These are phyloP conservation scores for Saccharomyces hybrid DNA, from an alignment of 1,139 yeast genomes.

Conservation along the genomic window DNA sequence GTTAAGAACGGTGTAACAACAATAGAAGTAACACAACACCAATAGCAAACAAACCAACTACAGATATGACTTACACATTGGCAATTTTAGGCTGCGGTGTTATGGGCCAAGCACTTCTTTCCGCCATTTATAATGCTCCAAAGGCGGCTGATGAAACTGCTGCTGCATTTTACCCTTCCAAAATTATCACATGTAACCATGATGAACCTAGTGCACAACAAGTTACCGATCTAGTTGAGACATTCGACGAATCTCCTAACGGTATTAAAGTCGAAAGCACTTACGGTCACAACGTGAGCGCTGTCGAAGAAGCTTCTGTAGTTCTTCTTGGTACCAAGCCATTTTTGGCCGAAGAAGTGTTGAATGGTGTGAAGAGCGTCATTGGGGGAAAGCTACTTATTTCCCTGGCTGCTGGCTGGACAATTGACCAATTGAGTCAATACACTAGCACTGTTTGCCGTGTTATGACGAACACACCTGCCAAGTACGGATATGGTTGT, in stretches of 20 bases:
- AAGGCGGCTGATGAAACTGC: conserved; percentile 33
- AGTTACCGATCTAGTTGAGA: conserved; percentile 38
- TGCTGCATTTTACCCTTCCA: conserved; percentile 41
- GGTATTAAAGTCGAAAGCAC: conserved; percentile 47
- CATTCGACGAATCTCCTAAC: conserved; percentile 34
- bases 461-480: conserved; percentile 98
- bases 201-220: conserved; percentile 42
- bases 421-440: conserved; percentile 55
- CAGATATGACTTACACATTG: conserved; percentile 40
- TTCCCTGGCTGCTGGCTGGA: conserved; percentile 88
- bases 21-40: background rate
- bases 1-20: background rate
- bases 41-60: background rate
- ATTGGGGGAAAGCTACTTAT: conserved; percentile 57
- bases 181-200: conserved; percentile 70
- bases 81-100: conserved; percentile 90
- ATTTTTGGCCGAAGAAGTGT: conserved; percentile 55
- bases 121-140: conserved; percentile 58
- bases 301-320: conserved; percentile 58
- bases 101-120: conserved; percentile 92
- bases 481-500: conserved; percentile 85
- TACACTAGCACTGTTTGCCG: conserved; percentile 59
- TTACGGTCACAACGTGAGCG: conserved; percentile 47
- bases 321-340: conserved; percentile 85
- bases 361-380: conserved; percentile 37